phyloP scores from a whole-genome alignment of 2,329 filamentous ascomycete species.

The Leptoxyphium fumago region DNA sequence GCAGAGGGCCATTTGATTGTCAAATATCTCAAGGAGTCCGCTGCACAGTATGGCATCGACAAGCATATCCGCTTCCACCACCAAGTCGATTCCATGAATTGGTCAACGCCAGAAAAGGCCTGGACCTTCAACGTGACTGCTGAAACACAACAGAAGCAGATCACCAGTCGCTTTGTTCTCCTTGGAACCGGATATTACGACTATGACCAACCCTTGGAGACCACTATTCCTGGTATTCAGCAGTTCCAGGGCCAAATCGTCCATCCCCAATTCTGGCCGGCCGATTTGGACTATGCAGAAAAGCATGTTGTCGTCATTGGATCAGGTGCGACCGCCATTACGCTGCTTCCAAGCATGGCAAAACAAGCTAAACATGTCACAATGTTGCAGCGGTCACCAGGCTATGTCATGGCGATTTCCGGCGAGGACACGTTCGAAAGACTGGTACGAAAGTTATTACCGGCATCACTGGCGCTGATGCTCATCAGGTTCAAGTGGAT shows the following conservation, averaged over 20 bases:
- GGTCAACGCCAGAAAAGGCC: conserved; percentile 33
- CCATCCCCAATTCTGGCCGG: conserved; percentile 66
- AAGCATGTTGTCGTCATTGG: conserved; percentile 62
- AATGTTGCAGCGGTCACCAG: conserved; percentile 68
- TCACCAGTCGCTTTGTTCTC: conserved; percentile 36
- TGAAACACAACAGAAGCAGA: conserved; percentile 22
- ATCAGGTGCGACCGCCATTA: conserved; percentile 66
- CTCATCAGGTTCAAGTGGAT: conserved; percentile 23
- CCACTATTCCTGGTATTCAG: conserved; percentile 51
- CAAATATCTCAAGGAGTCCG: conserved; percentile 30
- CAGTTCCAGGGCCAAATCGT: conserved; percentile 48
- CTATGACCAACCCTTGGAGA: conserved; percentile 47
- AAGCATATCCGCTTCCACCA: conserved; percentile 31
- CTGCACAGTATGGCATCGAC: conserved; percentile 29
- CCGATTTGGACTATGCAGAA: conserved; percentile 47
- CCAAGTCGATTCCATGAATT: conserved; percentile 27
- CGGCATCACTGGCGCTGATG: conserved; percentile 9
- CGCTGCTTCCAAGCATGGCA: conserved; percentile 56
- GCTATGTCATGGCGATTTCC: conserved; percentile 33
- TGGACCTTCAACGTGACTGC: conserved; percentile 28
- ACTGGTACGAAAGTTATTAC: conserved; percentile 10
- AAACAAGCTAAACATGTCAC: conserved; percentile 52
- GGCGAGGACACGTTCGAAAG: conserved; percentile 15
- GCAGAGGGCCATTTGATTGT: conserved; percentile 30
- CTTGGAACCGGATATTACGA: conserved; percentile 60